Evolutionary conservation across 129 eudicot genomes (phyloP).

Genomic region (Cynara cardunculus): DNA sequence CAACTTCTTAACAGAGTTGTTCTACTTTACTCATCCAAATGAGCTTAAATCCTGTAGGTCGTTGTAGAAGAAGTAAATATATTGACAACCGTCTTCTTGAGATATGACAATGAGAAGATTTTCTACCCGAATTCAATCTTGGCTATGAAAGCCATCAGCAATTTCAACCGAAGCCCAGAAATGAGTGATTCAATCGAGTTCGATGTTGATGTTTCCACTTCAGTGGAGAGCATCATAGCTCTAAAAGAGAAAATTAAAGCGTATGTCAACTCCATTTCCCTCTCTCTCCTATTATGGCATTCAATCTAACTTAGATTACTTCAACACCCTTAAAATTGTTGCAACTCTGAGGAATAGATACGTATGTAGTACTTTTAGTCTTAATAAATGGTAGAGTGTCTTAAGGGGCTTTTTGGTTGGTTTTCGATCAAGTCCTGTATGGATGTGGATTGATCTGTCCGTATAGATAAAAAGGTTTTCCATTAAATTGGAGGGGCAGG

Average conservation of each 20-base stretch:
- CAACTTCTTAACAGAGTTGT: background rate
- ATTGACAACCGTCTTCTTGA: constrained; percentile 59
- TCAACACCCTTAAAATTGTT: constrained; percentile 7
- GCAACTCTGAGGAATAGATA: constrained; percentile 21
- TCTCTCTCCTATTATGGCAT: background rate
- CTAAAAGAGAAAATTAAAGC: constrained; percentile 49
- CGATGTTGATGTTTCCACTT: constrained; percentile 59
- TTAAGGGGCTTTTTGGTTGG: too few relatives aligned
- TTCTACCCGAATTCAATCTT: constrained; percentile 63
- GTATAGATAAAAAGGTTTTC: too few relatives aligned
- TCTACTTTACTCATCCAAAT: background rate
- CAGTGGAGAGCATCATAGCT: constrained; percentile 49
- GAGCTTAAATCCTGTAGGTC: constrained; percentile 37
- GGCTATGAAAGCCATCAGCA: constrained; percentile 68
- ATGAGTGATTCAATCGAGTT: constrained; percentile 66
- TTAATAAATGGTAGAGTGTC: constrained; percentile 22
- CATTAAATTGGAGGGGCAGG: background rate
- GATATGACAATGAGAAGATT: constrained; percentile 67
- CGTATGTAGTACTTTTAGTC: background rate
- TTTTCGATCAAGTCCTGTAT: too few relatives aligned
- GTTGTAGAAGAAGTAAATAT: constrained; percentile 73
- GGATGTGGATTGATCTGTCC: background rate
- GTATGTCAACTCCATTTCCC: constrained; percentile 36
- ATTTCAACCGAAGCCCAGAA: constrained; percentile 74
- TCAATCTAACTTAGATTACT: background rate